Evolutionary conservation across 352 stramenopile species (phyloP), one percentile per base, ranked within the genome.

Genomic region (Phytopythium oedochilum): DNA sequence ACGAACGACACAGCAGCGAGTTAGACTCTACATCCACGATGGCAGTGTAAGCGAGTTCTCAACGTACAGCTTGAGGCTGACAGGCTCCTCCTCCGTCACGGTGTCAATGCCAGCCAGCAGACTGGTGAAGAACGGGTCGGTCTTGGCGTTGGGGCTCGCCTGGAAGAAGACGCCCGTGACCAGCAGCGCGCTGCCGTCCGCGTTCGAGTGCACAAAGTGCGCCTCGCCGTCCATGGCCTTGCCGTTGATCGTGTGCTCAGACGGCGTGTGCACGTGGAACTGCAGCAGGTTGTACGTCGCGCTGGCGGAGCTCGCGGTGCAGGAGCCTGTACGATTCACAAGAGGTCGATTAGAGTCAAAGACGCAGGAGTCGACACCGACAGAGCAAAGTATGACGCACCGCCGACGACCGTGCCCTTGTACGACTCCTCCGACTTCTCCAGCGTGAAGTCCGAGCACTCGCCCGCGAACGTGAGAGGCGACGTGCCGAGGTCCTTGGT

Each of bases 121-220:
- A 25, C 36, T 34, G 15, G 35, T 31, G 28, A 60, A 35, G 35
- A 52, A 60, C 45, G 54, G 34, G 47, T 60, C 54, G 7, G 34
- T 60, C 34, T 38, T 26, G 54, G 44, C 54, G 39, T 51, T 29
- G 23, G 28, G 38, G 23, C 34, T 46, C n/a, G 45, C 36, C 45
- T 60, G 42, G 22, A 60, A 39, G 54, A 60, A 60, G 31, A 60
- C 10, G 15, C 52, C 52, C 8, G 40, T 36, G 12, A 58, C 52
- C 12, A 58, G 39, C 32, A 58, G 39, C 9, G 57, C 59, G 17
- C 62, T 64, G 57, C 57, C 59, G 22, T 75, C 71, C 26, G 53
- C 59, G 17, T 74, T 64, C 40, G 55, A 57, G 61, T 87, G 76
- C 25, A 87, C 73, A 55, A 87, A 87, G 65, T 87, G 76, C 39